phyloP scores from a whole-genome alignment of 192 early-diverging fungal species.

The Umbelopsis isabellina region DNA sequence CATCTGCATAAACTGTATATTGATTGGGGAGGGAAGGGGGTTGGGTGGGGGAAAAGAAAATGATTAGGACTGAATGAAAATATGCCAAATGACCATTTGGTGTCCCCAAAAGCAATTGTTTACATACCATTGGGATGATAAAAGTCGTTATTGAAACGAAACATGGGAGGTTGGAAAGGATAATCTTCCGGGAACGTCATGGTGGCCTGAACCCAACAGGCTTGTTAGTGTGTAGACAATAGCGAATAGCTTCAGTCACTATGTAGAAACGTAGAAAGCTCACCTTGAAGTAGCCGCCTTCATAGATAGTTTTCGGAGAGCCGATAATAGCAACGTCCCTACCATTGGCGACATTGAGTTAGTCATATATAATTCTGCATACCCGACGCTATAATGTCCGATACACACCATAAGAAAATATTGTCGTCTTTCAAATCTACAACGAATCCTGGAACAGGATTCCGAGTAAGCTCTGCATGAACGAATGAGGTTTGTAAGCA shows the following conservation, averaged over 20 bases:
- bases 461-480: constrained; percentile 42
- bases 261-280: neutral
- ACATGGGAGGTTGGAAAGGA: constrained; percentile 88
- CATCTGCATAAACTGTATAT: constrained; percentile 78
- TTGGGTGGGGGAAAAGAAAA: neutral
- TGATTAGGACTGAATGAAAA: too few species aligned
- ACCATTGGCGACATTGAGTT: neutral
- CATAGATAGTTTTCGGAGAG: constrained; percentile 50
- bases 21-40: neutral
- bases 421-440: constrained; percentile 51
- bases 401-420: constrained; percentile 44
- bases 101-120: neutral
- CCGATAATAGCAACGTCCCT: constrained; percentile 56
- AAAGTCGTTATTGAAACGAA: constrained; percentile 89
- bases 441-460: constrained; percentile 56
- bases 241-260: neutral
- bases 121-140: constrained; percentile 80
- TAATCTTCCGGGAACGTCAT: constrained; percentile 89
- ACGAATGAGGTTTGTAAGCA: neutral
- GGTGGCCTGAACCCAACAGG: constrained; percentile 53
- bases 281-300: constrained; percentile 57
- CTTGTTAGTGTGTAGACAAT: neutral
- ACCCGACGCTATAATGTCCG: too few species aligned
- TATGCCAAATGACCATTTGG: neutral
- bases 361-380: neutral